Base-by-base conservation (phyloP, 495 filamentous ascomycete genomes). In the Aspergillus campestris region DNA sequence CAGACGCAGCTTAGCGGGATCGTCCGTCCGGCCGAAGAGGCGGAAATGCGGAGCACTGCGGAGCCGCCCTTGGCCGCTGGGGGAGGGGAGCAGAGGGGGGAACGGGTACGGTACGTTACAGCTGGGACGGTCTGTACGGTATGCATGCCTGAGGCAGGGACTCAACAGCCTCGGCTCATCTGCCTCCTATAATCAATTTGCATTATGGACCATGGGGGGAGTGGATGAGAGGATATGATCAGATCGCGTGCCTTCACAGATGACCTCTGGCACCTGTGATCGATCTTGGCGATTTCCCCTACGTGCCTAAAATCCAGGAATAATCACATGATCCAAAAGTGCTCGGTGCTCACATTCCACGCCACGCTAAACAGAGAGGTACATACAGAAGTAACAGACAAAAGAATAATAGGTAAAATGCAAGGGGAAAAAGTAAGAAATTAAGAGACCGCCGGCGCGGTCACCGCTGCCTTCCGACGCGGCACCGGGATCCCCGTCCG, bases 401-500 rank as follows among this genome's bases (percentile, higher is more conserved):
- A 24, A 24, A 4, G 18, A 24, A 24, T 24, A 1, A 24, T 2
- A 24, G 2, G 18, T 24, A 24, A 24, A 24, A 24, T 24, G 18
- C 18, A 24, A 24, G 18, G 18, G 18, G 18, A 4, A 24, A 43
- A 33, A 27, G 43, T 14, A 29, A 34, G 37, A 13, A 42, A 39
- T 60, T 44, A 71, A 5, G 67, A 71, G 1, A 71, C 67, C n/a
- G 59, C 56, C 43, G 66, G 59, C 31, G 69, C 58, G 10, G 59
- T 52, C 1, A 52, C 42, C 44, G 48, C 51, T 6, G 45, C 42
- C 44, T 51, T 51, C 11, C 45, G 56, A 31, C 61, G 59, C 34
- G 66, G 58, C 36, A 70, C 53, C 37, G 67, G 59, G 12, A 69
- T 57, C 0, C 61, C 61, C 15, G 53, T 63, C 18, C 69, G 69